A percentile compares a stretch with the other conserved stretches of the same genome.
Evolutionary conservation across 176 grass and related monocot genomes (phyloP).

Genomic region (Eleusine coracana): DNA sequence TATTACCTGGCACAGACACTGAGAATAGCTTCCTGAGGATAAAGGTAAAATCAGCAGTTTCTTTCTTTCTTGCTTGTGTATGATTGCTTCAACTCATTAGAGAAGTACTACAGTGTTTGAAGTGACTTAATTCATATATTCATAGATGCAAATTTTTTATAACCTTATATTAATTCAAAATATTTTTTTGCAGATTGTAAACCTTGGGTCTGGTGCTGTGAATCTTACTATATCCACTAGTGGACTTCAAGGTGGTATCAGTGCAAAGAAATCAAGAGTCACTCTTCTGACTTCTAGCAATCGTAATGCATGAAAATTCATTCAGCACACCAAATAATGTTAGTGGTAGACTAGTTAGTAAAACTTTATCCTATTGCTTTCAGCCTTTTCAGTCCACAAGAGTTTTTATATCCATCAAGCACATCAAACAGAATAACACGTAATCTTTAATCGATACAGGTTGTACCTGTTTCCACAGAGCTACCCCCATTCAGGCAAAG

Average conservation of each 20-base stretch:
- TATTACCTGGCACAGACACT: background rate
- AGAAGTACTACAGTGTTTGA: background rate
- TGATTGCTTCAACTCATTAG: background rate
- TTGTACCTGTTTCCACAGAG: constrained; percentile 1
- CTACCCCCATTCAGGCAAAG: background rate
- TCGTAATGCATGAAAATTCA: background rate
- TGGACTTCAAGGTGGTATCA: background rate
- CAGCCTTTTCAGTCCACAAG: background rate
- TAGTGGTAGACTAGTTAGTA: background rate
- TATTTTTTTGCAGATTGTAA: background rate
- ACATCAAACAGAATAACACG: background rate
- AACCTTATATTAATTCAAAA: background rate
- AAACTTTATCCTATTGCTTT: background rate
- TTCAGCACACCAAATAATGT: background rate
- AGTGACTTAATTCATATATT: background rate
- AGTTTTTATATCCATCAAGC: background rate
- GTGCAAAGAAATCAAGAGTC: background rate
- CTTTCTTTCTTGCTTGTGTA: background rate
- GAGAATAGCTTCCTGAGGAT: background rate
- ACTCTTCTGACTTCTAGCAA: background rate
- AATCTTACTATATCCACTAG: background rate
- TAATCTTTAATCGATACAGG: constrained; percentile 21
- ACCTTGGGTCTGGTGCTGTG: background rate
- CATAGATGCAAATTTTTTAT: background rate
- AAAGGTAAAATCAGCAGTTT: background rate